phyloP scores from a whole-genome alignment of 1,284 basidiomycete species.

The Cutaneotrichosporon cavernicola region DNA sequence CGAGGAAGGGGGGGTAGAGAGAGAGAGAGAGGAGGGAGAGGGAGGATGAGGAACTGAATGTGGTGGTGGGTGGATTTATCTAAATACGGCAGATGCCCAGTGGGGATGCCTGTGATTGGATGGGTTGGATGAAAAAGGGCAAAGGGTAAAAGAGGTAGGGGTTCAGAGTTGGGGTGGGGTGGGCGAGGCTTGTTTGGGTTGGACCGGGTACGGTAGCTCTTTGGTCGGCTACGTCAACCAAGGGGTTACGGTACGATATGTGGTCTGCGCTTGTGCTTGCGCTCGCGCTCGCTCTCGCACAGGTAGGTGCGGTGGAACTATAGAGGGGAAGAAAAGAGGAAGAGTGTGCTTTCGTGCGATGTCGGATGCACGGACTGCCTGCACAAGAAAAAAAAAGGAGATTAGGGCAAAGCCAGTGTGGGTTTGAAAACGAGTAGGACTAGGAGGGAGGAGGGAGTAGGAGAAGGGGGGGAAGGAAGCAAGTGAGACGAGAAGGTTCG shows the following conservation, averaged over 20 bases:
- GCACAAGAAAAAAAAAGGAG: constrained; percentile 6
- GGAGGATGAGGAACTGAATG: constrained; percentile 15
- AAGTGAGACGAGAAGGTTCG: background rate
- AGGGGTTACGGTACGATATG: background rate
- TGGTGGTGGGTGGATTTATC: constrained; percentile 16
- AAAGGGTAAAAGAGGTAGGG: background rate
- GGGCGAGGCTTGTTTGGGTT: background rate
- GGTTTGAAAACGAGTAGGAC: background rate
- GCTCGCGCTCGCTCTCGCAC: background rate
- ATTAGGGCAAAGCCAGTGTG: background rate
- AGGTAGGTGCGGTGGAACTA: background rate
- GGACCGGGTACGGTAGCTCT: background rate
- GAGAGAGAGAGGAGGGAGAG: constrained; percentile 18
- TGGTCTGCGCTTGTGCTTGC: background rate
- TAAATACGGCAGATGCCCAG: constrained; percentile 26
- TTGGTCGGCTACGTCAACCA: constrained; percentile 12
- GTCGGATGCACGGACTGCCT: constrained; percentile 9
- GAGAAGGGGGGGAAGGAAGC: constrained; percentile 7
- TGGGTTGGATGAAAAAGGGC: constrained; percentile 9
- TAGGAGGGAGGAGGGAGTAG: background rate
- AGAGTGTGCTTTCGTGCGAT: constrained; percentile 10
- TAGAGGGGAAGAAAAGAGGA: background rate
- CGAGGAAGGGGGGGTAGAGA: constrained; percentile 19
- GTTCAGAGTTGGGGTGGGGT: background rate
- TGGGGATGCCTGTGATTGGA: constrained; percentile 22